Evolutionary conservation across 2,329 filamentous ascomycete genomes (phyloP).

Genomic region (Colletotrichum sp.): DNA sequence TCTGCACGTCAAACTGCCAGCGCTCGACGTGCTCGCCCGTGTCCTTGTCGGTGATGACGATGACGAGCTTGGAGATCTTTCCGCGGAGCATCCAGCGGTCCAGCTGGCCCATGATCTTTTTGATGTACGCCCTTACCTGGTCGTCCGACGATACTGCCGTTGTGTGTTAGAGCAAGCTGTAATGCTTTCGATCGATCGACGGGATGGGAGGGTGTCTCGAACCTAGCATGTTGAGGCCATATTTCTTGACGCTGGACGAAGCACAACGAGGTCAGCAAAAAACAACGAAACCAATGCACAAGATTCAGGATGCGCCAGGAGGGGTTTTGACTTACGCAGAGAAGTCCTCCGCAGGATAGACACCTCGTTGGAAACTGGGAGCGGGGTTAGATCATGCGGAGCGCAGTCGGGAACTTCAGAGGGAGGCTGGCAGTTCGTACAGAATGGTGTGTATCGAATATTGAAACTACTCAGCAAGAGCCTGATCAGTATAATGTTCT

Average conservation of each 20-base stretch:
- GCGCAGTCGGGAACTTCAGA: not conserved
- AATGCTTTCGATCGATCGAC: not conserved
- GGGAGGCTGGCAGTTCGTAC: constrained; percentile 51
- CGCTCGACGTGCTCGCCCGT: constrained; percentile 95
- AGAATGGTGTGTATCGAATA: constrained; percentile 98
- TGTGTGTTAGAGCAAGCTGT: not conserved
- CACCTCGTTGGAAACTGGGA: constrained; percentile 79
- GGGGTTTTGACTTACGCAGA: constrained; percentile 68
- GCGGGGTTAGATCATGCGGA: constrained; percentile 10
- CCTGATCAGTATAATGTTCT: constrained; percentile 21
- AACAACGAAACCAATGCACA: not conserved
- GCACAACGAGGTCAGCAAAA: not conserved
- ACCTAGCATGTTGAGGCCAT: constrained; percentile 97
- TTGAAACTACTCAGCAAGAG: constrained; percentile 70
- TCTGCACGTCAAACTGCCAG: constrained; percentile 89
- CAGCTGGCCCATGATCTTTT: constrained; percentile 98
- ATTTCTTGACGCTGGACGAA: constrained; percentile 80
- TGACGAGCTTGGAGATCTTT: constrained; percentile 96
- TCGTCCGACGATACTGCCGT: constrained; percentile 85
- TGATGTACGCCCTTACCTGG: constrained; percentile 98
- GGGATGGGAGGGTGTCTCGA: constrained; percentile 27
- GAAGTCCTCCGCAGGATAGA: constrained; percentile 96
- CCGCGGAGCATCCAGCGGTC: constrained; percentile 97
- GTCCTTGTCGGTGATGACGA: constrained; percentile 97
- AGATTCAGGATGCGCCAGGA: not conserved